These are phyloP conservation scores for Torulaspora franciscae DNA, from an alignment of 805 yeast species.

Conservation along the genomic window DNA sequence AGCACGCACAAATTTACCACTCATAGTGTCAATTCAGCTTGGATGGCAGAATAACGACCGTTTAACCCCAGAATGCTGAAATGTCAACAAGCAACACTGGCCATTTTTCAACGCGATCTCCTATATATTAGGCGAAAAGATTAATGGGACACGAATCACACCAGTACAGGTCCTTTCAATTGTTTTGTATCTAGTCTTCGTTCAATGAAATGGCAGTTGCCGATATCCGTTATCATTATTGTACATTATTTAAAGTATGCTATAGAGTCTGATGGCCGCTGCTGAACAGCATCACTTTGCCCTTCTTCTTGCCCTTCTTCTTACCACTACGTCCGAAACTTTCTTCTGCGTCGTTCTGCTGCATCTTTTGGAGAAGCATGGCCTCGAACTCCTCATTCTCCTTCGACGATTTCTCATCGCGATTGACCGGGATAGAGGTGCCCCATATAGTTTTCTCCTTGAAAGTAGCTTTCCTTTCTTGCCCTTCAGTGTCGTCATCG, in stretches of 20 bases:
- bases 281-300: conserved; percentile 29
- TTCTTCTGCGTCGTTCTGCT: conserved; percentile 36
- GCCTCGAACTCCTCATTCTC: conserved; percentile 47
- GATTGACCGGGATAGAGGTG: conserved; percentile 40
- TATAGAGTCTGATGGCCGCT: conserved; percentile 17
- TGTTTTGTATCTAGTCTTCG: background rate
- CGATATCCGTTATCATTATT: background rate
- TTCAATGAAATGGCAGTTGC: too few relatives aligned
- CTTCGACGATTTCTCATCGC: conserved; percentile 36
- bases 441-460: conserved; percentile 71
- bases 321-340: conserved; percentile 15
- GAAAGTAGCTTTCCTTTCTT: conserved; percentile 15
- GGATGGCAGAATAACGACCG: background rate
- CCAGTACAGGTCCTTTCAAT: background rate
- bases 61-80: background rate
- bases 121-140: conserved; percentile 3
- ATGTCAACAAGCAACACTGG: conserved; percentile 1
- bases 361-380: conserved; percentile 49
- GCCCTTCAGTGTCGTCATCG: conserved; percentile 11
- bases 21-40: conserved; percentile 33
- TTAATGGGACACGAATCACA: background rate
- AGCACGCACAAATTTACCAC: conserved; percentile 90
- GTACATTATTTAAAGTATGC: conserved; percentile 2
- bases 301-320: conserved; percentile 45
- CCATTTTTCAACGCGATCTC: conserved; percentile 10